A percentile compares a stretch with the other conserved stretches of the same genome.
phyloP scores from a whole-genome alignment of 1,139 yeast genomes.

The Diutina rugosa region DNA sequence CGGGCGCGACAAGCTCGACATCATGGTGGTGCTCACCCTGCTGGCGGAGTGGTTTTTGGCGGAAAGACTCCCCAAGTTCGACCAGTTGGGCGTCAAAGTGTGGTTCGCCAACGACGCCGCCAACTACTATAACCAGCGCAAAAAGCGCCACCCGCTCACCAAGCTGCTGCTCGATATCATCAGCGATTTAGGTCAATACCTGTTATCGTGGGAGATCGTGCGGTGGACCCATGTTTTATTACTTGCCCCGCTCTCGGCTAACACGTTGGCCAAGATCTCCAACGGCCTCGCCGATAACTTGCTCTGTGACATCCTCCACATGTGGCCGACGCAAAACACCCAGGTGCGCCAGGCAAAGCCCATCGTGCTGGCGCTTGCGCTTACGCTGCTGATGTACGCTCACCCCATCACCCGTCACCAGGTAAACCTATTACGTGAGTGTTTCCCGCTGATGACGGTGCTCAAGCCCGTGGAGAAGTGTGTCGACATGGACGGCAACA shows the following conservation, averaged over 20 bases:
- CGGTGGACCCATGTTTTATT: conserved; percentile 22
- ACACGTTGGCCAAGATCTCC: conserved; percentile 17
- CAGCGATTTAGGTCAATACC: conserved; percentile 8
- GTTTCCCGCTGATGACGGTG: conserved; percentile 16
- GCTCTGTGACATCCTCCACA: conserved; percentile 14
- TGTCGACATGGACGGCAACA: conserved; percentile 18
- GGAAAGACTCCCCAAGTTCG: conserved; percentile 15
- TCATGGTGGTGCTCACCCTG: conserved; percentile 16
- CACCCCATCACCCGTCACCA: conserved; percentile 19
- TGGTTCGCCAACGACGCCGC: conserved; percentile 17
- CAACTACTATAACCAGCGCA: conserved; percentile 10
- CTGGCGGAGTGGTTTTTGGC: conserved; percentile 16
- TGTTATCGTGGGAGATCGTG: conserved; percentile 13
- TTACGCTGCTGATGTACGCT: conserved; percentile 17
- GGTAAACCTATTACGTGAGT: conserved; percentile 12
- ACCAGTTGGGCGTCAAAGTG: conserved; percentile 14
- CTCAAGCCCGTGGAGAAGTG: conserved; percentile 19
- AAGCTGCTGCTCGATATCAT: conserved; percentile 1
- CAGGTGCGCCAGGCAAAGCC: conserved; percentile 11
- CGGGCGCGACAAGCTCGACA: conserved; percentile 13
- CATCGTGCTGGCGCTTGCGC: conserved; percentile 16
- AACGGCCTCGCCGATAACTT: conserved; percentile 17
- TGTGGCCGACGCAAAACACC: conserved; percentile 13
- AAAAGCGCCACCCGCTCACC: conserved; percentile 3
- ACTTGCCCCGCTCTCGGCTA: conserved; percentile 18